Evolutionary conservation across 441 rosid genomes (phyloP).

Genomic region (Corymbia citriodora): DNA sequence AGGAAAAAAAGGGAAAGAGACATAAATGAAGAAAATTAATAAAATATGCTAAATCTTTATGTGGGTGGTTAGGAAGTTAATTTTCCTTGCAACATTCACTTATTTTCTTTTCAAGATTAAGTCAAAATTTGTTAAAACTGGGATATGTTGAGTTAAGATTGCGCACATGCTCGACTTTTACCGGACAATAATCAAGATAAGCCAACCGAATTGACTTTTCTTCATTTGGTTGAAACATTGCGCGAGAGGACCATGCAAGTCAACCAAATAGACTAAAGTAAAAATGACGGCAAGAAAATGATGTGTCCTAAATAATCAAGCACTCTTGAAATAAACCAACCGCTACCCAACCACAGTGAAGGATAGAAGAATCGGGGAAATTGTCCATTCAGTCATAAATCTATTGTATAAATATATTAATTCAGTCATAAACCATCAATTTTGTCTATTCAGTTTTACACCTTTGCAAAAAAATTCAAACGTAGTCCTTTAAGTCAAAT

Average conservation of each 20-base stretch:
- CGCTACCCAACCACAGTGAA: not conserved
- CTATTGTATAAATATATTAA: not conserved
- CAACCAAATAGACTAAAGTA: not conserved
- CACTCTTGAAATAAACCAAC: not conserved
- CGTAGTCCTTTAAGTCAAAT: accelerated
- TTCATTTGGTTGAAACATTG: not conserved
- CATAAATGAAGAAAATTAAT: not conserved
- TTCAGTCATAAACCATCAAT: not conserved
- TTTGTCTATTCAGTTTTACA: not conserved
- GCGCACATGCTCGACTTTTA: not conserved
- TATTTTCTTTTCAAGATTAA: not conserved
- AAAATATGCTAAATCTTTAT: not conserved
- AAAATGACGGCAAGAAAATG: not conserved
- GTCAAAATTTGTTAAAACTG: not conserved
- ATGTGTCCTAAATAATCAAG: not conserved
- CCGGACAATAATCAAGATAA: not conserved
- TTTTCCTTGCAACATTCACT: not conserved
- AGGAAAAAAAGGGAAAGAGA: not conserved
- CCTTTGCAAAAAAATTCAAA: not conserved
- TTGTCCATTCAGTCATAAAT: not conserved
- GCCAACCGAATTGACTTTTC: not conserved
- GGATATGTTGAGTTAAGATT: not conserved
- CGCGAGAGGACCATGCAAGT: not conserved
- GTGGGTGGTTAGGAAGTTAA: not conserved
- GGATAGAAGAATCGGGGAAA: not conserved